phyloP scores from a whole-genome alignment of 1,284 basidiomycete species.

The Cutaneotrichosporon dermatis region DNA sequence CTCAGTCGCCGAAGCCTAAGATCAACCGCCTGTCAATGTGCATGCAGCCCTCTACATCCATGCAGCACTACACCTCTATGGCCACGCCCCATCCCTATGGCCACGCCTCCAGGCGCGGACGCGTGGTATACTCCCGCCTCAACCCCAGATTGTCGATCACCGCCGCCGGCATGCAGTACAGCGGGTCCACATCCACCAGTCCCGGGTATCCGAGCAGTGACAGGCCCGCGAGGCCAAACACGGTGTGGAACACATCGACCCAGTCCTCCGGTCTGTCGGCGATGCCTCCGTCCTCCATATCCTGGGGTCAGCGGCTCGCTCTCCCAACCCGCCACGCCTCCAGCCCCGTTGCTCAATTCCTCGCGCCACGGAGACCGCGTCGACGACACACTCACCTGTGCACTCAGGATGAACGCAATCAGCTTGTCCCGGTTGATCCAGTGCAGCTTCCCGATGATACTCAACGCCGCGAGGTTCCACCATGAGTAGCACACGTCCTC shows the following conservation, averaged over 20 bases:
- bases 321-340: no score
- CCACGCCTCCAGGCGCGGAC: conserved; percentile 27
- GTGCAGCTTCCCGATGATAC: conserved; percentile 73
- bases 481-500: conserved; percentile 97
- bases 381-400: conserved; percentile 59
- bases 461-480: conserved; percentile 87
- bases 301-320: conserved; percentile 53
- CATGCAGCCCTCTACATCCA: no score
- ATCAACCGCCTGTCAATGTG: no score
- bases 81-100: neutral
- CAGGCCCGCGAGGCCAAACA: conserved; percentile 86
- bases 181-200: conserved; percentile 78
- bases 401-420: conserved; percentile 72
- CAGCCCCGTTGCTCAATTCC: no score
- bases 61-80: no score
- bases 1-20: no score
- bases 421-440: conserved; percentile 92
- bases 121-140: conserved; percentile 33
- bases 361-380: no score
- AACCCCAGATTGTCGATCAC: conserved; percentile 67
- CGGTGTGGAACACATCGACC: conserved; percentile 93
- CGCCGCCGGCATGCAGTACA: conserved; percentile 89
- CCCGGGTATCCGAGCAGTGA: conserved; percentile 85
- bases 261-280: conserved; percentile 90
- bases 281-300: conserved; percentile 85